Percentiles rank a stretch among this genome's conserved stretches.
These are phyloP conservation scores for Rusavskia elegans DNA, from an alignment of 495 filamentous ascomycete genomes.

Conservation along the genomic window DNA sequence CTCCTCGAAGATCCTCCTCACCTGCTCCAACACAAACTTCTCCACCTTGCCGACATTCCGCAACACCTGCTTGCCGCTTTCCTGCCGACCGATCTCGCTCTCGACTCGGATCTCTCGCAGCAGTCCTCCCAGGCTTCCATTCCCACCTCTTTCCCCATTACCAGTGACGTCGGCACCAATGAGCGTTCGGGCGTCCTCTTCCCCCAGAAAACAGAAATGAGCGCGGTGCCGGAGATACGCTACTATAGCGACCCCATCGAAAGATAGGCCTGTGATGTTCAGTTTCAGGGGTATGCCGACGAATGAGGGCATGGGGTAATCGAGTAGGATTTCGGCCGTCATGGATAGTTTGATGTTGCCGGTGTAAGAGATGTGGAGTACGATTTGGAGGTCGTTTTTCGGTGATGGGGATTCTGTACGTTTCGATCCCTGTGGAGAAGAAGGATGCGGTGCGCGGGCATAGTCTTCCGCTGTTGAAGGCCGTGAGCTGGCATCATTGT, in stretches of 20 bases:
- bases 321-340: conserved; percentile 85
- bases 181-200: conserved; percentile 62
- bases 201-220: conserved; percentile 83
- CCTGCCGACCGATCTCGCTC: conserved; percentile 87
- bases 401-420: conserved; percentile 3
- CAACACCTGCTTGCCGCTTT: conserved; percentile 78
- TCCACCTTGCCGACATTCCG: conserved; percentile 99
- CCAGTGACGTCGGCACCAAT: conserved; percentile 21
- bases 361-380: conserved; percentile 74
- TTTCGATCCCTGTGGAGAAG: neutral
- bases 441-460: neutral
- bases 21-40: conserved; percentile 90
- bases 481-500: no score
- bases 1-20: conserved; percentile 91
- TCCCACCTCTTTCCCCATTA: conserved; percentile 5
- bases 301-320: conserved; percentile 96
- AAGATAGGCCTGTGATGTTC: conserved; percentile 84
- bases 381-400: conserved; percentile 61
- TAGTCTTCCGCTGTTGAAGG: neutral
- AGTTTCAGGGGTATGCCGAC: conserved; percentile 82
- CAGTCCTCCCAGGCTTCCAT: conserved; percentile 49
- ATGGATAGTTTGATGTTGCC: conserved; percentile 74
- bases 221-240: conserved; percentile 72
- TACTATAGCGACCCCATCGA: conserved; percentile 83
- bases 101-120: conserved; percentile 88